Conservation (phyloP, 345 rosid genomes). For the Odontarrhena argentea region DNA sequence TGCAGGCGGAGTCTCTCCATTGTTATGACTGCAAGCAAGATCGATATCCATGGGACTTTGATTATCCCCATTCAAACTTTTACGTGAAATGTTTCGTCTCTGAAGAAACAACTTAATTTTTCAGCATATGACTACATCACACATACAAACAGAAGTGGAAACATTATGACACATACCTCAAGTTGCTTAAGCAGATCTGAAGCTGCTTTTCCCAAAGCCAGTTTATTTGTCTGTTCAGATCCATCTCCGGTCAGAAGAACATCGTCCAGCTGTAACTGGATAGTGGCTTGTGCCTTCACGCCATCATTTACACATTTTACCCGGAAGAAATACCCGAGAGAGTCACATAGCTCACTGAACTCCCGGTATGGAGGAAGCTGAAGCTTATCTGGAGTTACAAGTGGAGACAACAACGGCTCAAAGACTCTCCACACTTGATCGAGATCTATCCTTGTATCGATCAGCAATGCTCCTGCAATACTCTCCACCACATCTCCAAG, state of each 20-base stretch:
- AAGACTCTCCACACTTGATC: slow-evolving; percentile 78
- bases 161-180: slow-evolving; percentile 54
- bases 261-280: slow-evolving; percentile 67
- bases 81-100: slow-evolving; percentile 60
- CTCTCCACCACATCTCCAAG: slow-evolving; percentile 94
- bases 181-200: slow-evolving; percentile 68
- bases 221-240: slow-evolving; percentile 58
- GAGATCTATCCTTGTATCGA: slow-evolving; percentile 72
- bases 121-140: slow-evolving; percentile 14
- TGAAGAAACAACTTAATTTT: slow-evolving; percentile 34
- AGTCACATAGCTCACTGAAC: slow-evolving; percentile 72
- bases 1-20: slow-evolving; percentile 13
- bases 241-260: slow-evolving; percentile 68
- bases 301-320: slow-evolving; percentile 51
- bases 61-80: slow-evolving; percentile 40
- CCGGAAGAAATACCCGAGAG: slow-evolving; percentile 66
- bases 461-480: slow-evolving; percentile 76
- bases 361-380: slow-evolving; percentile 77
- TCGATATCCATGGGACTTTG: slow-evolving; percentile 33
- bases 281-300: slow-evolving; percentile 57
- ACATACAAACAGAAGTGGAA: slow-evolving; percentile 13
- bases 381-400: slow-evolving; percentile 81
- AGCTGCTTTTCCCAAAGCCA: slow-evolving; percentile 87
- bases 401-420: slow-evolving; percentile 74
- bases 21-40: slow-evolving; percentile 20